Percentiles rank a stretch among this genome's conserved stretches.
These are phyloP conservation scores for Cercis canadensis DNA, from an alignment of 306 rosid species.

Conservation along the genomic window DNA sequence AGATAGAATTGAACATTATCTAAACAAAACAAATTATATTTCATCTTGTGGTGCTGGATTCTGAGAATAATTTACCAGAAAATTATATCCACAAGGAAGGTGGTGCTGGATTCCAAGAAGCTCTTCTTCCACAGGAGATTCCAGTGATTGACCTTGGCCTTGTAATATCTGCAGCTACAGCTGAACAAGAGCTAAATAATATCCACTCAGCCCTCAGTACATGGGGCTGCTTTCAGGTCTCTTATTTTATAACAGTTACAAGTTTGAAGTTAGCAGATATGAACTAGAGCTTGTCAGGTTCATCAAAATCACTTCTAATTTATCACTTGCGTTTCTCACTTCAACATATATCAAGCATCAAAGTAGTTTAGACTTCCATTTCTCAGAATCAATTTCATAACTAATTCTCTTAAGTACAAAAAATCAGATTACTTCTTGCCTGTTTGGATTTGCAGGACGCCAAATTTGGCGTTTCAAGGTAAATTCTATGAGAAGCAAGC, in stretches of 20 bases:
- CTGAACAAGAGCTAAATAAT: constrained; percentile 37
- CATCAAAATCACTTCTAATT: not conserved
- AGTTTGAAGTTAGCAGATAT: too few relatives aligned
- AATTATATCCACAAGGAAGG: constrained; percentile 39
- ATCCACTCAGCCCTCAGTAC: constrained; percentile 44
- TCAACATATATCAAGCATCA: too few relatives aligned
- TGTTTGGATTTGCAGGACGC: too few relatives aligned
- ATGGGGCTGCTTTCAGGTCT: constrained; percentile 60
- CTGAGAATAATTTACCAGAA: constrained; percentile 40
- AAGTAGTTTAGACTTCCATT: not conserved
- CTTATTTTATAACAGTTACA: not conserved
- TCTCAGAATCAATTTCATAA: too few relatives aligned
- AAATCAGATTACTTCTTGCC: too few relatives aligned
- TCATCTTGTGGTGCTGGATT: not conserved
- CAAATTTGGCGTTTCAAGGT: too few relatives aligned
- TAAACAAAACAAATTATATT: too few relatives aligned
- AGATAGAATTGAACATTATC: too few relatives aligned
- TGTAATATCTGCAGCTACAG: constrained; percentile 29
- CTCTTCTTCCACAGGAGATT: constrained; percentile 39
- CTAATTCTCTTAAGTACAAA: not conserved
- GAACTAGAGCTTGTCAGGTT: not conserved
- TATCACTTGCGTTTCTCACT: not conserved
- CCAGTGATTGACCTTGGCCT: constrained; percentile 46
- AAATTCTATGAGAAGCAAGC: too few relatives aligned
- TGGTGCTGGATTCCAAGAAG: constrained; percentile 35